Percentiles rank a stretch among this genome's conserved stretches.
These are phyloP conservation scores for Hanseniaspora gamundiae DNA, from an alignment of 1,139 yeast species.

Conservation along the genomic window DNA sequence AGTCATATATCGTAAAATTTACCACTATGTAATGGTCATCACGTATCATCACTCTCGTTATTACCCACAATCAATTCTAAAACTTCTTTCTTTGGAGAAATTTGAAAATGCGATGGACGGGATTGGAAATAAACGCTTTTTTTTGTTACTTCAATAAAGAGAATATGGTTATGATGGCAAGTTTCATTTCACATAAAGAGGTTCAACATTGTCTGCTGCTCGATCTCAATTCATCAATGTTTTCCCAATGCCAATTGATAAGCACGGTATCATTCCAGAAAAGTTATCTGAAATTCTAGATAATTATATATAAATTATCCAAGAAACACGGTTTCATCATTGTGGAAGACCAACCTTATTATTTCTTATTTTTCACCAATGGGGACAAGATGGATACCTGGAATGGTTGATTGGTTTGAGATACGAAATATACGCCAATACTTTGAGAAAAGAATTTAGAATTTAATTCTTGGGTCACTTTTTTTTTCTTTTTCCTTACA, in stretches of 20 bases:
- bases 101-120: too few species aligned
- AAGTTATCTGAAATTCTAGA: conserved; percentile 50
- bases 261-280: conserved; percentile 67
- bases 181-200: too few species aligned
- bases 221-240: conserved; percentile 58
- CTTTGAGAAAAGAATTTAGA: conserved; percentile 58
- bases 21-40: too few species aligned
- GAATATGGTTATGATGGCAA: too few species aligned
- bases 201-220: conserved; percentile 77
- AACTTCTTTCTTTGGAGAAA: too few species aligned
- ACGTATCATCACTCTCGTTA: too few species aligned
- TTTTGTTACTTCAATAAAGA: too few species aligned
- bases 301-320: conserved; percentile 55
- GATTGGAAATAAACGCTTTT: too few species aligned
- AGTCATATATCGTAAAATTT: too few species aligned
- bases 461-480: conserved; percentile 44
- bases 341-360: conserved; percentile 92
- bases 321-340: conserved; percentile 74
- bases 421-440: conserved; percentile 69
- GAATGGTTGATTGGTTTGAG: conserved; percentile 86
- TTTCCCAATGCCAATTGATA: conserved; percentile 70
- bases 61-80: too few species aligned
- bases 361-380: conserved; percentile 58
- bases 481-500: too few species aligned
- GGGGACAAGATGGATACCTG: conserved; percentile 68